Evolutionary conservation across 192 early-diverging fungal species (phyloP).

Genomic region (Linderina pennispora): DNA sequence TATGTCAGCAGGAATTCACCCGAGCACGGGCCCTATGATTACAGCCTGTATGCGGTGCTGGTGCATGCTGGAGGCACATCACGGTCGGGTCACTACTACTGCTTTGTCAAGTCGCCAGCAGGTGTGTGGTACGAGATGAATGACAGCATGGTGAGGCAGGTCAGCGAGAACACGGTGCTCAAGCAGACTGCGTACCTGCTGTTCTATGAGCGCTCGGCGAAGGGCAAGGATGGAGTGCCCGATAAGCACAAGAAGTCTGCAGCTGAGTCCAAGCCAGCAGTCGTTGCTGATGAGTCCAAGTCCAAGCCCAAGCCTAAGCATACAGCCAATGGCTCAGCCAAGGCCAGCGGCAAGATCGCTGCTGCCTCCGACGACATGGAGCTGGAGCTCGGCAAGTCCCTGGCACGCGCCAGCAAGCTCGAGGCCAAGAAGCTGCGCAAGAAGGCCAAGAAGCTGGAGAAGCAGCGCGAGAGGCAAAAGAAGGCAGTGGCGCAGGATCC

Average conservation of each 20-base stretch:
- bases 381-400: conserved; percentile 1
- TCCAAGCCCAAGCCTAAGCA: not conserved
- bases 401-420: too few relatives aligned
- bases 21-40: conserved; percentile 49
- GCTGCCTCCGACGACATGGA: conserved; percentile 36
- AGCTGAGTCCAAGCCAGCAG: not conserved
- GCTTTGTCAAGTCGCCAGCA: conserved; percentile 69
- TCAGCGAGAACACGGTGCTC: conserved; percentile 62
- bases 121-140: conserved; percentile 80
- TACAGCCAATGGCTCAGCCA: not conserved
- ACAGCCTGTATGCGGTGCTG: conserved; percentile 71
- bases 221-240: not conserved
- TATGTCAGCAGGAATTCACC: conserved; percentile 41
- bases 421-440: conserved; percentile 26
- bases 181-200: conserved; percentile 77
- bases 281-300: not conserved
- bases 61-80: conserved; percentile 69
- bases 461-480: too few relatives aligned
- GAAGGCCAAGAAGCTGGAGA: conserved; percentile 39
- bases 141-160: conserved; percentile 65
- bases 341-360: not conserved
- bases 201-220: conserved; percentile 58
- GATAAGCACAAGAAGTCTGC: not conserved
- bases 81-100: conserved; percentile 83
- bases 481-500: too few relatives aligned